A percentile compares a stretch with the other conserved stretches of the same genome.
Evolutionary conservation across 2,329 filamentous ascomycete genomes (phyloP).

Genomic region (Onygenales sp.): DNA sequence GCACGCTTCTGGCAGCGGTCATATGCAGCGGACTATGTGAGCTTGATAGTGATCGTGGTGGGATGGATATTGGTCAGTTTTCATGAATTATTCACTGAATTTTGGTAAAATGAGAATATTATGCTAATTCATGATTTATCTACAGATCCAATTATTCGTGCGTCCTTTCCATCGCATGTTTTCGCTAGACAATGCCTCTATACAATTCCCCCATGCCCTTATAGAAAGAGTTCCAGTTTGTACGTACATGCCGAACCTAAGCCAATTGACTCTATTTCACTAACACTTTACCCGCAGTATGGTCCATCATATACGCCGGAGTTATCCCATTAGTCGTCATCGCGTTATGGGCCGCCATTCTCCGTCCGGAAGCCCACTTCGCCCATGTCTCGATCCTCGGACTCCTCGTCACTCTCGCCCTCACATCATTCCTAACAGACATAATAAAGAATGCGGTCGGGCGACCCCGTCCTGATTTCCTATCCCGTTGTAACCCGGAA

Average conservation of each 20-base stretch:
- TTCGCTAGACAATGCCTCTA: constrained; percentile 70
- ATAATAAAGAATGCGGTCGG: constrained; percentile 83
- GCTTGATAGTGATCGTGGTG: constrained; percentile 59
- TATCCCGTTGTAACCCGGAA: constrained; percentile 74
- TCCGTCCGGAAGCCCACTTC: constrained; percentile 62
- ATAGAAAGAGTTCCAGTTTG: constrained; percentile 73
- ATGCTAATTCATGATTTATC: constrained; percentile 1
- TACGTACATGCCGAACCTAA: constrained; percentile 32
- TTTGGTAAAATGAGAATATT: neutral
- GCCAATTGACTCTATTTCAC: neutral
- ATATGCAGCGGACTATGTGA: constrained; percentile 82
- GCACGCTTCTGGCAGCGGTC: constrained; percentile 55
- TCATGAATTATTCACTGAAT: neutral
- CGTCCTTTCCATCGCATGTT: constrained; percentile 94
- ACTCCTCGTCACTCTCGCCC: constrained; percentile 64
- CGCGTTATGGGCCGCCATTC: constrained; percentile 52
- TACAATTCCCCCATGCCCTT: constrained; percentile 78
- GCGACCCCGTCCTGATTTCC: constrained; percentile 72
- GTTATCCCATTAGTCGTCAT: constrained; percentile 61
- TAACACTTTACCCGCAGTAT: constrained; percentile 3
- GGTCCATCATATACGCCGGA: constrained; percentile 69
- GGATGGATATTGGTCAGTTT: constrained; percentile 42
- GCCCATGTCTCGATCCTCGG: constrained; percentile 78
- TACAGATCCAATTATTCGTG: constrained; percentile 56
- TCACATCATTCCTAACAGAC: constrained; percentile 79